Percentiles rank a stretch among this genome's conserved stretches.
phyloP scores from a whole-genome alignment of 768 basidiomycete genomes.

The Daedalea quercina region DNA sequence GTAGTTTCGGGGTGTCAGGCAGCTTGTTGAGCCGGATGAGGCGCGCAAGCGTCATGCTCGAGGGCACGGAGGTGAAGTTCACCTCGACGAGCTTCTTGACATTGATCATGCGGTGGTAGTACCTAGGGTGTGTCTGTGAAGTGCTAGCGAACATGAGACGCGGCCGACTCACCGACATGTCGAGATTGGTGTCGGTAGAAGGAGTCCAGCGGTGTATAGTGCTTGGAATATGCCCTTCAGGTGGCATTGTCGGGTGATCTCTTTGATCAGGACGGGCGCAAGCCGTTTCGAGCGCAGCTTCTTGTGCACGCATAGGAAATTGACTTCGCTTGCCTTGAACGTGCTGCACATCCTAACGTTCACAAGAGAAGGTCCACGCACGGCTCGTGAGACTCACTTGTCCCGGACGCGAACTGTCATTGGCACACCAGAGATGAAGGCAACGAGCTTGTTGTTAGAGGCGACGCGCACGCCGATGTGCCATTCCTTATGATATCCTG shows the following conservation, averaged over 20 bases:
- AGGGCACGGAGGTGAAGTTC: constrained; percentile 82
- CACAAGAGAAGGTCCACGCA: neutral
- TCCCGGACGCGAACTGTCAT: constrained; percentile 77
- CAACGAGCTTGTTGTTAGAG: constrained; percentile 89
- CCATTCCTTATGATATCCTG: constrained; percentile 92
- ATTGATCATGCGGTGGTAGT: constrained; percentile 89
- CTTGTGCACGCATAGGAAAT: constrained; percentile 97
- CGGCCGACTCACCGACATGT: constrained; percentile 57
- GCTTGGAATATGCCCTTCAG: constrained; percentile 92
- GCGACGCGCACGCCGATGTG: constrained; percentile 91
- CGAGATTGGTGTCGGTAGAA: constrained; percentile 89
- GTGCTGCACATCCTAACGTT: constrained; percentile 36
- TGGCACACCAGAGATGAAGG: constrained; percentile 93
- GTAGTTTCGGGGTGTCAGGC: constrained; percentile 39
- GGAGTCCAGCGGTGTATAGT: constrained; percentile 91
- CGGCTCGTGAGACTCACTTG: constrained; percentile 45
- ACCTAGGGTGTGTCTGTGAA: constrained; percentile 37
- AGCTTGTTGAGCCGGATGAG: constrained; percentile 76
- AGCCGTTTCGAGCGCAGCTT: constrained; percentile 93
- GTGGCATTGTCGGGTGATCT: constrained; percentile 90
- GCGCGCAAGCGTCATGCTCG: constrained; percentile 85
- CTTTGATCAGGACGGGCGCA: constrained; percentile 94
- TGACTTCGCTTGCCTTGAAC: constrained; percentile 83
- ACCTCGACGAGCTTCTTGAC: constrained; percentile 88
- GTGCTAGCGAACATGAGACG: neutral